These are phyloP conservation scores for Cocos nucifera DNA, from an alignment of 176 grass and related monocot genomes.

Conservation along the genomic window DNA sequence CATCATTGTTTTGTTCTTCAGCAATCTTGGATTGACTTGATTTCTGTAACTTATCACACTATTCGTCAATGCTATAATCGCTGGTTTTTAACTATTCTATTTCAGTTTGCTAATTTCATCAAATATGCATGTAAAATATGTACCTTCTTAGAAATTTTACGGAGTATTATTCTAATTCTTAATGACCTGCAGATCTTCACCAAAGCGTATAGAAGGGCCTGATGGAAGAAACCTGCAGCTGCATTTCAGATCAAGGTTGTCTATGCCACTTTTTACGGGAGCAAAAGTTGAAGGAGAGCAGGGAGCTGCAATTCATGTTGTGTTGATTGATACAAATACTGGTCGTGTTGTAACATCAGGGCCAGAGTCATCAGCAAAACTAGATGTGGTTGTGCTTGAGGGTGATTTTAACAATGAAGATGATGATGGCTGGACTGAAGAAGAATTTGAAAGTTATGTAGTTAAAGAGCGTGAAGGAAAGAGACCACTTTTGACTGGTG, in stretches of 20 bases:
- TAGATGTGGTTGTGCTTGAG: conserved; percentile 72
- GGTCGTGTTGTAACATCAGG: conserved; percentile 47
- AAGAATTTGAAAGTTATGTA: conserved; percentile 57
- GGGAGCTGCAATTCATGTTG: conserved; percentile 80
- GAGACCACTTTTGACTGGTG: conserved; percentile 76
- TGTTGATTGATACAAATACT: conserved; percentile 54
- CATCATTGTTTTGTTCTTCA: too few species aligned
- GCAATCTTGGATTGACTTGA: too few species aligned
- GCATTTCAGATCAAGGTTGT: conserved; percentile 49
- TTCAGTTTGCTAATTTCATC: neutral
- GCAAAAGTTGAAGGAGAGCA: conserved; percentile 90
- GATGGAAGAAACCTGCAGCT: conserved; percentile 64
- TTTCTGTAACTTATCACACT: too few species aligned
- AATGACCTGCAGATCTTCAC: conserved; percentile 54
- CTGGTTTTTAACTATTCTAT: too few species aligned
- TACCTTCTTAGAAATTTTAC: neutral
- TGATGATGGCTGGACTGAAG: conserved; percentile 74
- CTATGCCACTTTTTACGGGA: conserved; percentile 80
- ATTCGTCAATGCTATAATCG: too few species aligned
- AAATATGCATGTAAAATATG: neutral
- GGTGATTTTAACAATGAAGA: conserved; percentile 91
- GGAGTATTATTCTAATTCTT: conserved; percentile 5
- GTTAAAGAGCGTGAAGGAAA: conserved; percentile 90
- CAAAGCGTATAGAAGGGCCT: conserved; percentile 65
- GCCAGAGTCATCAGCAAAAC: conserved; percentile 49